Evolutionary conservation across 257 asterid species (phyloP), one percentile per base, ranked within the genome.

Genomic region (Lavandula angustifolia): DNA sequence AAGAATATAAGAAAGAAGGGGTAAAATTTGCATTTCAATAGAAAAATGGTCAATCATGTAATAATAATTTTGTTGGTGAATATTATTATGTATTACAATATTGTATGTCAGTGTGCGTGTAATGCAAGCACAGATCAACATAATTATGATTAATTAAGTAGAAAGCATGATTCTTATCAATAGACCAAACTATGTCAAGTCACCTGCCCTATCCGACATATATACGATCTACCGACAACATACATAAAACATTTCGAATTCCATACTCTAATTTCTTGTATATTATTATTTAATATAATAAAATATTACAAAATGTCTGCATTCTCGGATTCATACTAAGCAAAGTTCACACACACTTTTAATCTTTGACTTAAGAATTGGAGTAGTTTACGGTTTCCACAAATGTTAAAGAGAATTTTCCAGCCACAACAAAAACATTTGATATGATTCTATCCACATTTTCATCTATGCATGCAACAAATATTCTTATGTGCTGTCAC

Each of bases 131-230:
- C 37, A 33, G 6, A 6, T 1, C 2, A 33, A 33, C 49, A 10
- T 50, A 5, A 49, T 18, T 46, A 62, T 22, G 29, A 53, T 17
- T 64, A 22, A 65, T 65, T 65, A 22, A 7, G 34, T 17, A 34
- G 11, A 42, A 42, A 3, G n/a, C 48, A 42, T 3, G 48, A 42
- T 37, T 37, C 42, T 9, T 41, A 41, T 9, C n/a, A 9, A 9
- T 10, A 2, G 10, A 41, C n/a, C 46, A 41, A 41, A 0, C 46
- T 9, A 41, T 64, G 56, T 56, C 18, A 14, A 33, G 34, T 33
- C 22, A 47, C 37, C 12, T 35, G 38, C 31, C 10, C 12, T 9
- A 14, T 76, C 78, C 80, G 77, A 78, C 77, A 70, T 49, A 78
- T 67, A 75, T 78, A 75, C 53, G 51, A 75, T 63, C 67, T 1